Evolutionary conservation across 345 rosid species (phyloP).

Genomic region (Populus simonii): DNA sequence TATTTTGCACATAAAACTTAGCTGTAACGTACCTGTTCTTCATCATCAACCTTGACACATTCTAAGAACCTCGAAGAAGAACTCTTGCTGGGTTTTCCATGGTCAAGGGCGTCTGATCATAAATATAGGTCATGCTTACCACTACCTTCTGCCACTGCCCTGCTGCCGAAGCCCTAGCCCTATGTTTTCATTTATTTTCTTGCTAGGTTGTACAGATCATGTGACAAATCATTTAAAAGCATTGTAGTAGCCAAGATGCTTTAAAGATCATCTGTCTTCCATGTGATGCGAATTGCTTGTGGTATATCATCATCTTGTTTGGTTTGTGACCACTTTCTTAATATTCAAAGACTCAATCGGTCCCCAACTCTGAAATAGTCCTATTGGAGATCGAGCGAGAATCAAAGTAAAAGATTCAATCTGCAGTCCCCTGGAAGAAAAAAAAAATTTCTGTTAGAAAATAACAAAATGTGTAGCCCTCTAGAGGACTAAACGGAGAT

Average conservation of each 20-base stretch:
- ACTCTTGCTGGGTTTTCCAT: neutral
- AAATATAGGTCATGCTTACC: neutral
- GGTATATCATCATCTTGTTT: too few species aligned
- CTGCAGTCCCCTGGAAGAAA: too few species aligned
- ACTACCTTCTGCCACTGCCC: neutral
- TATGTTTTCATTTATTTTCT: neutral
- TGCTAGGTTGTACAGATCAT: neutral
- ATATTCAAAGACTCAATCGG: too few species aligned
- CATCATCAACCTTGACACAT: neutral
- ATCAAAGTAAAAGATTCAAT: too few species aligned
- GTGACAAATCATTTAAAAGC: neutral
- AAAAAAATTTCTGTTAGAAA: too few species aligned
- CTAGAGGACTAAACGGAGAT: too few species aligned
- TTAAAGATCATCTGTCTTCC: neutral
- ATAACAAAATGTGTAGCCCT: too few species aligned
- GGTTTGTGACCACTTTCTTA: too few species aligned
- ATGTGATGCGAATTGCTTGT: too few species aligned
- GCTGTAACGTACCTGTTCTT: conserved; percentile 31
- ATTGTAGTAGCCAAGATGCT: neutral
- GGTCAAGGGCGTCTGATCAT: neutral
- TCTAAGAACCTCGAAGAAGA: neutral
- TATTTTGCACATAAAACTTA: conserved; percentile 13
- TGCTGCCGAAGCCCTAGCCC: neutral
- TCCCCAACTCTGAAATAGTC: too few species aligned
- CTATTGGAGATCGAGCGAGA: too few species aligned